Conservation (phyloP, 371 early-diverging fungal species). For the Syncephalastrum contaminatum region DNA sequence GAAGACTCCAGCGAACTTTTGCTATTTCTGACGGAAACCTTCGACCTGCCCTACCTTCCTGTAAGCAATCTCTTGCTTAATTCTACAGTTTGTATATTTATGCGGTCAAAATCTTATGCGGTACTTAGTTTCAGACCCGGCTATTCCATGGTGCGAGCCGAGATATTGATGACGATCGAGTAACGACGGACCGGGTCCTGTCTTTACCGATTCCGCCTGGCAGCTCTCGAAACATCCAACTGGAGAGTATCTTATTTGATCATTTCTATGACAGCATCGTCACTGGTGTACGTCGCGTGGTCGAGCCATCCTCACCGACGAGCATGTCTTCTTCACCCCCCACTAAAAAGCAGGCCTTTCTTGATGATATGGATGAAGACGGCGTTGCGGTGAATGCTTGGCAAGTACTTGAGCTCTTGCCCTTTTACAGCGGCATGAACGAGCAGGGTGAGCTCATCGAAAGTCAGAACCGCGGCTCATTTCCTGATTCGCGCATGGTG, state of each 20-base stretch:
- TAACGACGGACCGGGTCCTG: constrained; percentile 57
- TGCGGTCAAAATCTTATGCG: background rate
- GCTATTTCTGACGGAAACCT: constrained; percentile 52
- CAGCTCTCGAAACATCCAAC: constrained; percentile 3
- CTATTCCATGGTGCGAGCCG: constrained; percentile 55
- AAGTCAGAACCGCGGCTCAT: constrained; percentile 38
- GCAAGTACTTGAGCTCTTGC: constrained; percentile 59
- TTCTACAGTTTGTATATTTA: background rate
- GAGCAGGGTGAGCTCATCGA: constrained; percentile 52
- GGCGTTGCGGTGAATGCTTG: constrained; percentile 49
- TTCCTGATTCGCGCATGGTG: constrained; percentile 52
- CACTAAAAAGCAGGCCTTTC: constrained; percentile 14
- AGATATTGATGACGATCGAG: constrained; percentile 53
- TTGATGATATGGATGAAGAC: constrained; percentile 1
- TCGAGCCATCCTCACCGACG: constrained; percentile 14
- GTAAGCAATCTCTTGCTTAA: constrained; percentile 20
- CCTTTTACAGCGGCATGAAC: constrained; percentile 57
- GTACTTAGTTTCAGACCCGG: constrained; percentile 41
- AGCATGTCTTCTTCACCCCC: constrained; percentile 8
- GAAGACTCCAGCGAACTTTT: constrained; percentile 62
- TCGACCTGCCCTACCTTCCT: constrained; percentile 59
- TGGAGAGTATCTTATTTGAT: constrained; percentile 27
- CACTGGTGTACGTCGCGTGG: constrained; percentile 32
- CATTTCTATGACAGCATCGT: constrained; percentile 37
- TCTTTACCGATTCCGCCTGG: constrained; percentile 43